phyloP scores from a whole-genome alignment of 352 stramenopile genomes.

The Saprolegnia diclina region DNA sequence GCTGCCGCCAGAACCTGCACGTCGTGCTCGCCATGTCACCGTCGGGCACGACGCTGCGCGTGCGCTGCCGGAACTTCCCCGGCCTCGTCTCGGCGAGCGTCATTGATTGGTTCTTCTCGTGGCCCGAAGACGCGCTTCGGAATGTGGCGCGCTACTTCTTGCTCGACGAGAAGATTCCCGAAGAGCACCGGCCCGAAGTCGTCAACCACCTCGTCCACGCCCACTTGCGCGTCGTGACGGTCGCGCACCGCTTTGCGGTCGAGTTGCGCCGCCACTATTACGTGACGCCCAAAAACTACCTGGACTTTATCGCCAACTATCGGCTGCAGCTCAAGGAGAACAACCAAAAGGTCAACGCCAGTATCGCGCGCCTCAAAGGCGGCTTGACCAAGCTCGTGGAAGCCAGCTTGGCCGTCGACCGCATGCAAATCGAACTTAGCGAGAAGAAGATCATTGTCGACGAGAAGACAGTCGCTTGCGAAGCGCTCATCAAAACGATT shows the following conservation, averaged over 20 bases:
- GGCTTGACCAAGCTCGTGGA: constrained; percentile 93
- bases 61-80: constrained; percentile 92
- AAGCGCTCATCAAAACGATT: constrained; percentile 93
- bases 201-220: constrained; percentile 88
- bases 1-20: constrained; percentile 92
- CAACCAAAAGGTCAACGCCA: constrained; percentile 82
- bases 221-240: constrained; percentile 86
- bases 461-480: constrained; percentile 89
- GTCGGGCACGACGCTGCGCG: constrained; percentile 88
- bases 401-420: constrained; percentile 88
- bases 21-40: constrained; percentile 93
- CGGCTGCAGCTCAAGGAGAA: constrained; percentile 87
- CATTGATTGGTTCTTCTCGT: constrained; percentile 97
- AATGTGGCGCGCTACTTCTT: constrained; percentile 93
- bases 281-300: constrained; percentile 96
- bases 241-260: constrained; percentile 87
- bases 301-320: constrained; percentile 95
- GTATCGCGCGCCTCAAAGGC: constrained; percentile 85
- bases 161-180: constrained; percentile 84
- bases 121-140: constrained; percentile 89
- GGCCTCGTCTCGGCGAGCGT: constrained; percentile 89
- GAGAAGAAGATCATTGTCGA: constrained; percentile 95
- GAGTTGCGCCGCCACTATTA: constrained; percentile 93
- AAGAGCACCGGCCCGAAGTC: constrained; percentile 75
- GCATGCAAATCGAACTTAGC: constrained; percentile 91